phyloP scores from a whole-genome alignment of 2,329 filamentous ascomycete species.

The Fonsecaea pugnacius region DNA sequence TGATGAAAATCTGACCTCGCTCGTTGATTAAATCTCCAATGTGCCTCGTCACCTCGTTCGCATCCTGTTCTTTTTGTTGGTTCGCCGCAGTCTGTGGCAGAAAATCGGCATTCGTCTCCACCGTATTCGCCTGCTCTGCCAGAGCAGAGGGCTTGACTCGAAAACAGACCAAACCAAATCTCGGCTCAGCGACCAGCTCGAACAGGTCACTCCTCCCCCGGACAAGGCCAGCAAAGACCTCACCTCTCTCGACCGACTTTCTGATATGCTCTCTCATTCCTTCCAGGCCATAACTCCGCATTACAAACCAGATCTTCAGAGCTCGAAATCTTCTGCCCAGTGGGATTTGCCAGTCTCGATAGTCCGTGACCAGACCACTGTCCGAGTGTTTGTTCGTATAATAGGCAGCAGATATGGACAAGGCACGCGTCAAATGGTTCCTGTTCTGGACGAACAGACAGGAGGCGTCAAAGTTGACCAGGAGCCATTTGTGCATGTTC shows the following conservation, averaged over 20 bases:
- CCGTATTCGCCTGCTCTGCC: background rate
- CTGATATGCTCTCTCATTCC: conserved; percentile 76
- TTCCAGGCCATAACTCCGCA: conserved; percentile 77
- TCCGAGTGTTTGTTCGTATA: conserved; percentile 81
- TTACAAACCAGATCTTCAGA: conserved; percentile 93
- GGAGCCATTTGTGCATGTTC: conserved; percentile 97
- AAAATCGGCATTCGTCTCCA: conserved; percentile 41
- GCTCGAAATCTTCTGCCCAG: conserved; percentile 85
- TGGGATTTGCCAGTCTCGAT: conserved; percentile 96
- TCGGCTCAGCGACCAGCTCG: conserved; percentile 71
- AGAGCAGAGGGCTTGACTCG: conserved; percentile 57
- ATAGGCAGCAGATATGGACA: conserved; percentile 80
- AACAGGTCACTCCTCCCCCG: conserved; percentile 69
- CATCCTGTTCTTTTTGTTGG: conserved; percentile 55
- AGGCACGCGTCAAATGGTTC: conserved; percentile 74
- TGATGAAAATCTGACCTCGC: conserved; percentile 79
- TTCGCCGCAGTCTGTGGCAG: conserved; percentile 40
- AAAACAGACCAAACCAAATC: conserved; percentile 80
- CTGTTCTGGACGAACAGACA: conserved; percentile 79
- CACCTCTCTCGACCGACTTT: conserved; percentile 69
- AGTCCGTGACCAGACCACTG: conserved; percentile 84
- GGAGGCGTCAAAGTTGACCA: conserved; percentile 88
- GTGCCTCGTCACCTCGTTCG: conserved; percentile 71
- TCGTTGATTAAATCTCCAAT: conserved; percentile 77
- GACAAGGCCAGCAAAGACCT: conserved; percentile 69